These are phyloP conservation scores for Penicillium pancosmium DNA, from an alignment of 495 filamentous ascomycete genomes.

Conservation along the genomic window DNA sequence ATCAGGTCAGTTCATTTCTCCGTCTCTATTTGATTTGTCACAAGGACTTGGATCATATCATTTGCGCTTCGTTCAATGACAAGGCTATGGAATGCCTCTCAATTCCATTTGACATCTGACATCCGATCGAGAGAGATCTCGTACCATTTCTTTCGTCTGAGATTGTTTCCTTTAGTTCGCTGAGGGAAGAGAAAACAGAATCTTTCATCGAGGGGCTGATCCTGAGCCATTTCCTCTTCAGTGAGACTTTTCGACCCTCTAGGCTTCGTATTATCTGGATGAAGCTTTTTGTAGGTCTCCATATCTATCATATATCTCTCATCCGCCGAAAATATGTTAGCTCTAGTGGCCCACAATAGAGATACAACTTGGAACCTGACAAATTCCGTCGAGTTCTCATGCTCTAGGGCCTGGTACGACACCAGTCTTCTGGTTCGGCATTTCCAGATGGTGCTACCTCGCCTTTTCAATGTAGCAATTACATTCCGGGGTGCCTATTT, in stretches of 20 bases:
- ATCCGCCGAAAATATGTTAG: no score
- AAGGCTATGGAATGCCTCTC: constrained; percentile 52
- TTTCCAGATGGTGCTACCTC: no score
- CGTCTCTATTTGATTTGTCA: constrained; percentile 30
- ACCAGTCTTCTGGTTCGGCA: no score
- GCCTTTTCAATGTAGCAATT: no score
- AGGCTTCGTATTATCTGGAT: no score
- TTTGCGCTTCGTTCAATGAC: constrained; percentile 55
- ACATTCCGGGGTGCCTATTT: no score
- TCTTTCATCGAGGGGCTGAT: background rate
- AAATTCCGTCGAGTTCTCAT: no score
- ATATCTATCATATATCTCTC: no score
- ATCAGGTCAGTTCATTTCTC: constrained; percentile 38
- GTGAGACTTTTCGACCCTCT: background rate
- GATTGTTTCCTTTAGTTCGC: constrained; percentile 36
- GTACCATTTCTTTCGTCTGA: constrained; percentile 46
- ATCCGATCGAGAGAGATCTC: constrained; percentile 37
- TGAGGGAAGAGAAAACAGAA: constrained; percentile 31
- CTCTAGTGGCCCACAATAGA: no score
- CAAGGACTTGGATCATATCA: constrained; percentile 55
- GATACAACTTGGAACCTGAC: no score
- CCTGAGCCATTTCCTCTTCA: background rate
- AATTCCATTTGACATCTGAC: constrained; percentile 50
- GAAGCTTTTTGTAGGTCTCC: background rate
- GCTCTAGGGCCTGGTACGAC: no score